Evolutionary conservation across 345 rosid genomes (phyloP).

Genomic region (sweet orange (Citrus sinensis)): DVS_A1.0 CM039165.1:38862001-38862500

Average conservation of each 20-base stretch:
- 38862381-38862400: slow-evolving; percentile 34
- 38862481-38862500: slow-evolving; percentile 87
- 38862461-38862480: slow-evolving; percentile 49
- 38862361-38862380: slow-evolving; percentile 49
- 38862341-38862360: slow-evolving; percentile 12
- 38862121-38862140: slow-evolving; percentile 32
- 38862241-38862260: slow-evolving; percentile 19
- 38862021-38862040: slow-evolving; percentile 31
- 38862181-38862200: slow-evolving; percentile 60
- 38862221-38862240: slow-evolving; percentile 1
- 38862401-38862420: slow-evolving; percentile 40
- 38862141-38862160: slow-evolving; percentile 22
- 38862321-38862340: slow-evolving; percentile 58
- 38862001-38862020: slow-evolving; percentile 26
- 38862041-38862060: slow-evolving; percentile 26
- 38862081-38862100: slow-evolving; percentile 10
- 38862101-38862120: slow-evolving; percentile 23
- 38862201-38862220: slow-evolving; percentile 42
- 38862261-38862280: slow-evolving; percentile 25
- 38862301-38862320: slow-evolving; percentile 59
- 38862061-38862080: neutral
- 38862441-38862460: slow-evolving; percentile 51
- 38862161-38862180: slow-evolving; percentile 44
- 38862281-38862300: slow-evolving; percentile 37
- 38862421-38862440: slow-evolving; percentile 45